phyloP scores from a whole-genome alignment of 257 asterid genomes.

The Plectranthus barbatus region DNA sequence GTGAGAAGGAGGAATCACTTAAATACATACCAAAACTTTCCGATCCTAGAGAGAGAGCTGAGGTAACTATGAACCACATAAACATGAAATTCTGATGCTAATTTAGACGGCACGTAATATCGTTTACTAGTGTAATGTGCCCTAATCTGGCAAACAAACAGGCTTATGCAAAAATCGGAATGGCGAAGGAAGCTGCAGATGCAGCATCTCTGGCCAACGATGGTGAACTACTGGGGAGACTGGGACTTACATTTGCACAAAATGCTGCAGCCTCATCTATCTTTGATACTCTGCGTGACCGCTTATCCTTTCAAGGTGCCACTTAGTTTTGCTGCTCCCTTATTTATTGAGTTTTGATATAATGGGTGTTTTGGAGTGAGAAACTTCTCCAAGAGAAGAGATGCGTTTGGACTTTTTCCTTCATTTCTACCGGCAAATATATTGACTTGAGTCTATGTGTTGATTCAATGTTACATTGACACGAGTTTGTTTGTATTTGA shows the following conservation, averaged over 20 bases:
- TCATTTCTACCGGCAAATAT: too few relatives aligned
- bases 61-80: conserved; percentile 36
- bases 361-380: too few relatives aligned
- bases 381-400: too few relatives aligned
- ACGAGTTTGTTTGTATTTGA: not conserved
- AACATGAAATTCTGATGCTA: not conserved
- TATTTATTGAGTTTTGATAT: not conserved
- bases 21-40: conserved; percentile 83
- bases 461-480: too few relatives aligned
- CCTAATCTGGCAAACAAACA: conserved; percentile 26
- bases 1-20: conserved; percentile 76
- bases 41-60: conserved; percentile 85
- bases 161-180: conserved; percentile 92
- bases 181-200: conserved; percentile 97
- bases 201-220: conserved; percentile 90
- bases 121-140: too few relatives aligned
- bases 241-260: conserved; percentile 58
- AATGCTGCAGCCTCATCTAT: conserved; percentile 71
- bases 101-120: too few relatives aligned
- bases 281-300: conserved; percentile 73
- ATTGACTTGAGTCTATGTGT: too few relatives aligned
- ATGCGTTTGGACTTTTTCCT: too few relatives aligned
- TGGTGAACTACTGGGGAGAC: conserved; percentile 72
- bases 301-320: conserved; percentile 67
- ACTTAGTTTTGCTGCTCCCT: conserved; percentile 25